Evolutionary conservation across 169 alveolate genomes (phyloP), one percentile per base, ranked within the genome.

Genomic region (Eimeria acervulina): DNA sequence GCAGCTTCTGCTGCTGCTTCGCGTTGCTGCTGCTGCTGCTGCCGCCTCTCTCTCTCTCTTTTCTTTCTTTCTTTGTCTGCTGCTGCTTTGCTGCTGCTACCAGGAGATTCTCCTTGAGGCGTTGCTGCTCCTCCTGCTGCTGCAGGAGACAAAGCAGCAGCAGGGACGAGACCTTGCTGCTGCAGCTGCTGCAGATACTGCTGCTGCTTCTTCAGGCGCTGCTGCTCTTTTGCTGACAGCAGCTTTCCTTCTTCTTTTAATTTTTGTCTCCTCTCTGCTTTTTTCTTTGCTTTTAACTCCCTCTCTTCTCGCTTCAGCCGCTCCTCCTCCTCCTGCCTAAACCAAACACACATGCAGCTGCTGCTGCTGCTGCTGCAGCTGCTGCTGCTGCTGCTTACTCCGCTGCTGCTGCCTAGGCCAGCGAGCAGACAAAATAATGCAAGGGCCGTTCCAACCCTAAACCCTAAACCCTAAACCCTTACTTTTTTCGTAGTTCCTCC

Each of bases 31-130:
- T 47, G 55, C 55, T 47, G 55, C 55, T 47, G 55, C 55, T 7
- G 90, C 95, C 28, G 87, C 87, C 68, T 61, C 47, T 92, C 70
- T 42, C 36, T 26, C 36, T 92, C 84, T 80, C 44, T 61, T 42
- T 42, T 61, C 55, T 72, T 59, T 21, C 42, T n/a, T 33, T 72
- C 51, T 10, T 63, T 76, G 26, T 97, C 97, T 38, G 95, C 88
- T 90, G 92, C 95, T 12, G 85, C 95, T 23, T 84, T 89, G 55
- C 96, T 95, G 80, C 96, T 89, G 55, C 96, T 95, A 70, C 96
- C 95, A 68, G 97, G 96, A 80, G 97, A 96, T 59, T 93, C 98
- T 97, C 97, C 97, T 95, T 97, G 94, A 6, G 44, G 40, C 17
- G 85, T 83, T 89, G 44, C 95, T 61, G 42, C 66, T 63, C 36